A percentile compares a stretch with the other conserved stretches of the same genome.
Evolutionary conservation across 2,329 filamentous ascomycete genomes (phyloP).

Genomic region (Cercospora sp.): DNA sequence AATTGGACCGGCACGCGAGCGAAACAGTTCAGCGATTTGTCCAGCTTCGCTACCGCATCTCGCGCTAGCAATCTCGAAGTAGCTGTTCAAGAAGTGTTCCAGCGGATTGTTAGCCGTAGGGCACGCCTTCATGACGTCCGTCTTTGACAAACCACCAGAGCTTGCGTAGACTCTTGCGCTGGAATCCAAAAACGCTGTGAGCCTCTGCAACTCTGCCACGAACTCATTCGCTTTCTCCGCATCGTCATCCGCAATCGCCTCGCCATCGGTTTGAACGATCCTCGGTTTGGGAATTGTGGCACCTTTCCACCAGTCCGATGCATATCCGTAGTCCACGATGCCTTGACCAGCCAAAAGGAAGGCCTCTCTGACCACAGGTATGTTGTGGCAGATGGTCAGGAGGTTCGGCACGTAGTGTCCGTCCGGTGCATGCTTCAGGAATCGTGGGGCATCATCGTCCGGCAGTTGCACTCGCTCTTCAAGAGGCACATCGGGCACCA

Average conservation of each 20-base stretch:
- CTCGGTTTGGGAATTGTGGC: constrained; percentile 51
- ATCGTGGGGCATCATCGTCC: constrained; percentile 52
- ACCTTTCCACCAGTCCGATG: constrained; percentile 64
- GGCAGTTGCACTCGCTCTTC: constrained; percentile 44
- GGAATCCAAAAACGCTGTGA: constrained; percentile 61
- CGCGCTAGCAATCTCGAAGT: constrained; percentile 24
- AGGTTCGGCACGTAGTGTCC: constrained; percentile 58
- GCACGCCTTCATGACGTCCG: constrained; percentile 26
- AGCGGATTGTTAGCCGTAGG: constrained; percentile 18
- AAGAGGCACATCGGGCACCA: constrained; percentile 54
- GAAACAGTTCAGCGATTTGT: constrained; percentile 30
- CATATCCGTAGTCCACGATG: constrained; percentile 54
- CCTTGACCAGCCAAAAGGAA: constrained; percentile 52
- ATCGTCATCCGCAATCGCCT: constrained; percentile 30
- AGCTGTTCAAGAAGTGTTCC: constrained; percentile 30
- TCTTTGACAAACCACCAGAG: constrained; percentile 48
- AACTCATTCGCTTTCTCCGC: constrained; percentile 47
- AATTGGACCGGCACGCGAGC: constrained; percentile 30
- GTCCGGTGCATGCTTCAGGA: constrained; percentile 57
- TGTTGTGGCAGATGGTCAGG: constrained; percentile 62
- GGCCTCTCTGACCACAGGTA: constrained; percentile 59
- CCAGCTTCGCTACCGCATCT: constrained; percentile 15
- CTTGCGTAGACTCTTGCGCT: constrained; percentile 61
- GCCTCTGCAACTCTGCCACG: constrained; percentile 58
- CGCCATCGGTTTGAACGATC: constrained; percentile 47